A percentile compares a stretch with the other conserved stretches of the same genome.
Evolutionary conservation across 2,329 filamentous ascomycete genomes (phyloP).

Genomic region (Fusarium incarnatum): DNA sequence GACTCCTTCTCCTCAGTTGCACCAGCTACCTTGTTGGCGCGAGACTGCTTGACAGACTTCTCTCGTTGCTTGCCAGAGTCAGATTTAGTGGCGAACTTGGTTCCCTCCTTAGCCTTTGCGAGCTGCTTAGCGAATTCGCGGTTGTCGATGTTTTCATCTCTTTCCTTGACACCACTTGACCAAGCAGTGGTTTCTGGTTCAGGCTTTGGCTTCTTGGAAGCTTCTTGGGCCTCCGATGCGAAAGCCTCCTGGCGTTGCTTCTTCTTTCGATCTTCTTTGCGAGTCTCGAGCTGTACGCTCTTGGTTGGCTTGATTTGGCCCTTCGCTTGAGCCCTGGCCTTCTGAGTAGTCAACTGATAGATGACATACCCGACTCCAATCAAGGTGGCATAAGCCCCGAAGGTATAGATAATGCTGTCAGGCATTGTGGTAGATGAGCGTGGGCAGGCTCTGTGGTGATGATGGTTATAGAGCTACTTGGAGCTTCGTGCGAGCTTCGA

Average conservation of each 20-base stretch:
- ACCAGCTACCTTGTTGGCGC: conserved; percentile 64
- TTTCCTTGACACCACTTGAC: conserved; percentile 47
- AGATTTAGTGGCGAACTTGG: conserved; percentile 66
- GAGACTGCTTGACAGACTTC: conserved; percentile 77
- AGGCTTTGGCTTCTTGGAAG: conserved; percentile 54
- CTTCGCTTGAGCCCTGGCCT: conserved; percentile 49
- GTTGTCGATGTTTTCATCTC: conserved; percentile 71
- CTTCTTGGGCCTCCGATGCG: conserved; percentile 52
- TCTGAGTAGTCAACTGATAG: conserved; percentile 53
- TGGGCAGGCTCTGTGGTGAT: conserved; percentile 12
- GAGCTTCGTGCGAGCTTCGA: conserved; percentile 27
- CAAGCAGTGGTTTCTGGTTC: conserved; percentile 46
- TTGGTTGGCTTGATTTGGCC: conserved; percentile 49
- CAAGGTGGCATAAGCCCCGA: conserved; percentile 53
- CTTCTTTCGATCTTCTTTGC: conserved; percentile 59
- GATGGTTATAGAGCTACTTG: conserved; percentile 25
- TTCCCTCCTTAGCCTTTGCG: conserved; percentile 76
- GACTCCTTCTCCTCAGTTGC: conserved; percentile 59
- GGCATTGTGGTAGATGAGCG: conserved; percentile 46
- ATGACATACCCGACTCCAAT: conserved; percentile 52
- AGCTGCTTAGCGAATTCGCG: conserved; percentile 82
- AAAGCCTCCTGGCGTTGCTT: conserved; percentile 60
- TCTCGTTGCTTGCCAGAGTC: conserved; percentile 71
- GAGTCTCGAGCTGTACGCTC: conserved; percentile 48
- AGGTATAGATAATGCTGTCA: conserved; percentile 52